Evolutionary conservation across 2,329 filamentous ascomycete genomes (phyloP).

Genomic region (Alternaria triticina): DNA sequence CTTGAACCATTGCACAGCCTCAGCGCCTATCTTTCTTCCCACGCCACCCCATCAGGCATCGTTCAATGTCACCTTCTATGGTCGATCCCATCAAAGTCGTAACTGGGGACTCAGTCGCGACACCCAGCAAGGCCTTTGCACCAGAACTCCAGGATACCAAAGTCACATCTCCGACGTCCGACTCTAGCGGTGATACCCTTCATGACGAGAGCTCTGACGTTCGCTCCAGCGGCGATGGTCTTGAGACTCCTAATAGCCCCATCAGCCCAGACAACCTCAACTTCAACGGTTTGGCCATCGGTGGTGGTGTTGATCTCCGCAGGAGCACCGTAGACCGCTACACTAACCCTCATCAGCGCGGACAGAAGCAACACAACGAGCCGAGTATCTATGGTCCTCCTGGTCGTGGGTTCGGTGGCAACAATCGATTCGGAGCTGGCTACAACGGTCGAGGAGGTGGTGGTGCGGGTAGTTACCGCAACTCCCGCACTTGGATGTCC

Average conservation of each 20-base stretch:
- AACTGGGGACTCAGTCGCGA: not conserved
- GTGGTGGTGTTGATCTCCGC: not conserved
- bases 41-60: not conserved
- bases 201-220: slow-evolving; percentile 10
- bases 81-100: not conserved
- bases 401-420: not conserved
- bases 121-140: not conserved
- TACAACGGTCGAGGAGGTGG: slow-evolving; percentile 7
- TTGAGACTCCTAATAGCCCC: slow-evolving; percentile 10
- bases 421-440: not conserved
- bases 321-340: slow-evolving; percentile 8
- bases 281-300: slow-evolving; percentile 17
- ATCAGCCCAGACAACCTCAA: slow-evolving; percentile 17
- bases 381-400: not conserved
- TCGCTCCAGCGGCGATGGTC: slow-evolving; percentile 6
- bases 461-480: slow-evolving; percentile 16
- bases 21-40: not conserved
- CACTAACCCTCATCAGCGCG: slow-evolving; percentile 10
- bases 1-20: not conserved
- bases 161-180: slow-evolving; percentile 6
- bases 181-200: slow-evolving; percentile 21
- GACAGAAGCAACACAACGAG: not conserved
- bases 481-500: slow-evolving; percentile 34
- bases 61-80: slow-evolving; percentile 7
- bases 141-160: not conserved